Evolutionary conservation across 2,329 filamentous ascomycete genomes (phyloP), one percentile per base, ranked within the genome.

Genomic region (Epicoccum nigrum): DNA sequence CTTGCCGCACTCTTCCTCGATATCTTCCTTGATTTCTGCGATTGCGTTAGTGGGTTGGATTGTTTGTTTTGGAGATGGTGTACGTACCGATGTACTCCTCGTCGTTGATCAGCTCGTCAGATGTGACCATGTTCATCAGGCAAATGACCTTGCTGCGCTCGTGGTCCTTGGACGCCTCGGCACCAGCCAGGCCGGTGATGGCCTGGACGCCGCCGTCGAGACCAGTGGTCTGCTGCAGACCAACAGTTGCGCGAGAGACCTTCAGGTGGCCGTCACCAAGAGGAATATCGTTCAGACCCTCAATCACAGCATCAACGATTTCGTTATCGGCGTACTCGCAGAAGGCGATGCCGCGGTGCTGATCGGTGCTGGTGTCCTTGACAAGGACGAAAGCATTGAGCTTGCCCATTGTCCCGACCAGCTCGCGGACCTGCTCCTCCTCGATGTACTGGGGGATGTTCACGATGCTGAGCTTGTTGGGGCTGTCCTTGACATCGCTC

Each of bases 121-220:
- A 83, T 0, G 94, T 99, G 28, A 99, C 93, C 94, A 99, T 99
- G 79, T 99, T 99, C 68, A 99, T 84, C 55, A 99, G 79, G 76
- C 96, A 93, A 54, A 99, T 74, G 13, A 99, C 93, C 48, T 90
- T 85, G 59, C 89, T 89, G 54, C 87, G 86, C 62, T 96, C 92
- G 27, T 89, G 80, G 27, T 63, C 56, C 54, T 92, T 89, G 48
- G 83, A 83, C 30, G 89, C 88, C 3, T 87, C 90, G 16, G 94
- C 96, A 51, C 93, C 92, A 30, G 94, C 94, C 64, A 99, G 89
- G 84, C 97, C 92, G 42, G 92, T 96, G 86, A 99, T 97, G 57
- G 94, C 94, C 63, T 94, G 95, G 56, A 99, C 93, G 47, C 93
- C 91, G 82, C 97, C 95, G 68, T 99, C 94, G 32, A 96, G 83